These are phyloP conservation scores for Gentiana straminea DNA, from an alignment of 257 asterid species.

Conservation along the genomic window DNA sequence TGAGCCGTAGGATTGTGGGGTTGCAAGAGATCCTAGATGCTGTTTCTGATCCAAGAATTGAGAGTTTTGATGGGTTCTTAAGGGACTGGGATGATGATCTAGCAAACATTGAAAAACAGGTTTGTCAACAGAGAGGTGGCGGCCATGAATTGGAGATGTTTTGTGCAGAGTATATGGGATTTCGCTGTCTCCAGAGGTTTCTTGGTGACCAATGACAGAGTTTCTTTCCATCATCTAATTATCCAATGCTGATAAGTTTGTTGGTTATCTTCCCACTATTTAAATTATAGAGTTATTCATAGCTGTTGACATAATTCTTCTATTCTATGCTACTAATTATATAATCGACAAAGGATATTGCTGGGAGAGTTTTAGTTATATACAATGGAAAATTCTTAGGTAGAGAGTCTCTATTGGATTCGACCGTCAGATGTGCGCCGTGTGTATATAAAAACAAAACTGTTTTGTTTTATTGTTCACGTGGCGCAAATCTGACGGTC, in stretches of 20 bases:
- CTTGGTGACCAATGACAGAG: conserved; percentile 56
- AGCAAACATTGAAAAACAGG: conserved; percentile 53
- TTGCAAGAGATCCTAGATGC: conserved; percentile 91
- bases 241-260: neutral
- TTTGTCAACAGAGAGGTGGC: conserved; percentile 54
- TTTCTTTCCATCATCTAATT: neutral
- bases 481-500: no score
- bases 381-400: no score
- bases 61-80: conserved; percentile 66
- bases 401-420: no score
- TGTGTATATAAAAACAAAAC: no score
- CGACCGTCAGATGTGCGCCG: no score
- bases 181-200: conserved; percentile 87
- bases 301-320: neutral
- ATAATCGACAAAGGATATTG: no score
- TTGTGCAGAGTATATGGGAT: conserved; percentile 86
- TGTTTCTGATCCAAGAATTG: conserved; percentile 52
- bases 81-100: conserved; percentile 82
- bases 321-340: no score
- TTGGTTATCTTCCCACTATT: neutral
- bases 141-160: conserved; percentile 72
- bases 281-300: conserved; percentile 1
- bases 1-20: conserved; percentile 81
- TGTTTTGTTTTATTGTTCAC: no score
- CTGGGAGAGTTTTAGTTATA: no score